Percentiles rank a stretch among this genome's conserved stretches.
phyloP scores from a whole-genome alignment of 164 flowering plant genomes.

The Hamamelis virginiana region DNA sequence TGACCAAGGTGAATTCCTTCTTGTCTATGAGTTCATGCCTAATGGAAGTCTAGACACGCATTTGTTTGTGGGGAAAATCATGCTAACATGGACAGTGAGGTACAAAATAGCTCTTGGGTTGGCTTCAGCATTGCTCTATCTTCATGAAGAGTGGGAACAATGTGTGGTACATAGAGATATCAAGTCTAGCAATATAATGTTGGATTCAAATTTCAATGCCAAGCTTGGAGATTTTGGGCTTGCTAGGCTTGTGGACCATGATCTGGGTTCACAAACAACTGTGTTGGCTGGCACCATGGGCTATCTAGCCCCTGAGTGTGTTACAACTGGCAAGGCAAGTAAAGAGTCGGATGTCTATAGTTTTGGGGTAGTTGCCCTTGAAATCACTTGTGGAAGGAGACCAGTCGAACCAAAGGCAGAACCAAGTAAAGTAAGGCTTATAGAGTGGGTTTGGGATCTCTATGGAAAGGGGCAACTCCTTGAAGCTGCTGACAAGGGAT shows the following conservation, averaged over 20 bases:
- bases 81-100: conserved; percentile 34
- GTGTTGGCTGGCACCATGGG: conserved; percentile 53
- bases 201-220: conserved; percentile 47
- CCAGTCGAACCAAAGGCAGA: conserved; percentile 26
- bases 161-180: conserved; percentile 55
- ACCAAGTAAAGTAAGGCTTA: conserved; percentile 16
- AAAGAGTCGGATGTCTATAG: conserved; percentile 55
- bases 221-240: conserved; percentile 60
- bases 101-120: conserved; percentile 43
- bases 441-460: conserved; percentile 52
- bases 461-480: conserved; percentile 32
- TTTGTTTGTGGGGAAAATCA: conserved; percentile 26
- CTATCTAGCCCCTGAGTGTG: conserved; percentile 53
- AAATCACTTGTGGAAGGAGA: conserved; percentile 43
- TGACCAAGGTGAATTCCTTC: conserved; percentile 43
- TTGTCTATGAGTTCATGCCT: conserved; percentile 52
- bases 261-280: conserved; percentile 38
- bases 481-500: conserved; percentile 35
- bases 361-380: conserved; percentile 48
- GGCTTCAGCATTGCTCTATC: conserved; percentile 46
- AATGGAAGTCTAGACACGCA: conserved; percentile 51
- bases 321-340: conserved; percentile 43
- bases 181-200: conserved; percentile 52
- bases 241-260: conserved; percentile 48
- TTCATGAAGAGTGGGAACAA: conserved; percentile 61